These are phyloP conservation scores for Candida quercuum DNA, from an alignment of 805 yeast genomes.

Conservation along the genomic window DNA sequence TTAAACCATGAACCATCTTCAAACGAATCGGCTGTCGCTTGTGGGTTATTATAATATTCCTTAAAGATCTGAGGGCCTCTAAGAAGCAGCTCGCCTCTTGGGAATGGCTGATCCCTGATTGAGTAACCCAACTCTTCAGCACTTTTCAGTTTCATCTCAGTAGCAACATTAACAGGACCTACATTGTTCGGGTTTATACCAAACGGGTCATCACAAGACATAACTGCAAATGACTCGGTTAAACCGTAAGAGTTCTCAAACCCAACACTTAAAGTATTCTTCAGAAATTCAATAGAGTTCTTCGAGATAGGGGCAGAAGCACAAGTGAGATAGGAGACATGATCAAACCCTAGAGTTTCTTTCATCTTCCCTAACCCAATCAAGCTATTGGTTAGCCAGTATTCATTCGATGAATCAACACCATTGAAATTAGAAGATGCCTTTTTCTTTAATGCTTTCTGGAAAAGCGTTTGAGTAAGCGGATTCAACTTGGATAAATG, in stretches of 20 bases:
- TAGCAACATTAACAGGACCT: constrained; percentile 45
- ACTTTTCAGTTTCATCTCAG: constrained; percentile 51
- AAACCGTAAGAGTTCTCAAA: constrained; percentile 54
- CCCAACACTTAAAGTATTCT: constrained; percentile 40
- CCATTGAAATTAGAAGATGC: constrained; percentile 4
- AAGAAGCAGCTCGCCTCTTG: constrained; percentile 49
- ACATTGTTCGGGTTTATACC: constrained; percentile 35
- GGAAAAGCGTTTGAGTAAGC: constrained; percentile 13
- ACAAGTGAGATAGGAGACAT: constrained; percentile 26
- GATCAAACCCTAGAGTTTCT: constrained; percentile 33
- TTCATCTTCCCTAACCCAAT: constrained; percentile 33
- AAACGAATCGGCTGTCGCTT: constrained; percentile 41
- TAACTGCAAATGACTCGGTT: constrained; percentile 61
- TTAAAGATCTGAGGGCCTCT: constrained; percentile 52
- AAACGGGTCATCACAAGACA: constrained; percentile 31
- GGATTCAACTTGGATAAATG: constrained; percentile 9
- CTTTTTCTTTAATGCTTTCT: constrained; percentile 9
- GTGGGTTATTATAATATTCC: constrained; percentile 43
- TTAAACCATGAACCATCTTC: constrained; percentile 49
- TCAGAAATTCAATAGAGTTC: constrained; percentile 47
- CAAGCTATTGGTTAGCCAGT: constrained; percentile 6
- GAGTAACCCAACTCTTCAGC: constrained; percentile 44
- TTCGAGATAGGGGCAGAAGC: constrained; percentile 63
- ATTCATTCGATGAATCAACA: constrained; percentile 6
- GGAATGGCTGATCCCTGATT: constrained; percentile 39